Conservation (phyloP, 1,284 basidiomycete genomes). For the Ustilago cynodontis region DNA sequence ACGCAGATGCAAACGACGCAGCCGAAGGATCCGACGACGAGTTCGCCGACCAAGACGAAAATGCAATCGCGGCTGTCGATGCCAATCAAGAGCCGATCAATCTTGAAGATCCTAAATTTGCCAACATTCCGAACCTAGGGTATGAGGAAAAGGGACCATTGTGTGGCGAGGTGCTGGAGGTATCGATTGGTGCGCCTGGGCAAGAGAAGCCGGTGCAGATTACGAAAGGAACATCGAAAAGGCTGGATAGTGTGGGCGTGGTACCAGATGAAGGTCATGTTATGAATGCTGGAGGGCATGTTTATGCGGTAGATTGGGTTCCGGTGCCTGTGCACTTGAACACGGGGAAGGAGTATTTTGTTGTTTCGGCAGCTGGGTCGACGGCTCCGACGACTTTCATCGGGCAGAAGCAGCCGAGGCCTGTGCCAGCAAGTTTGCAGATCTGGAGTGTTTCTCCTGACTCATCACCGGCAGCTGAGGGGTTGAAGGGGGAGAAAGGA, state of each 20-base stretch:
- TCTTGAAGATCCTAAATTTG: conserved; percentile 33
- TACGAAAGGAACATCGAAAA: conserved; percentile 9
- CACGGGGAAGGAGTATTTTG: conserved; percentile 46
- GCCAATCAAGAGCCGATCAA: conserved; percentile 33
- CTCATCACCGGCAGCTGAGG: not conserved
- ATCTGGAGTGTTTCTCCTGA: conserved; percentile 54
- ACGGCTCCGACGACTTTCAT: conserved; percentile 32
- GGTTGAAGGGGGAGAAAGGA: conserved; percentile 12
- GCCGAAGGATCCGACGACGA: conserved; percentile 30
- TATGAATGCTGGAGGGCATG: conserved; percentile 51
- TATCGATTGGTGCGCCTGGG: conserved; percentile 29
- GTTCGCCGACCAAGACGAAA: conserved; percentile 18
- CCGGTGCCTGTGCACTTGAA: conserved; percentile 48
- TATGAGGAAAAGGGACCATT: conserved; percentile 29
- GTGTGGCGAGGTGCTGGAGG: conserved; percentile 25
- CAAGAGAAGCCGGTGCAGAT: conserved; percentile 29
- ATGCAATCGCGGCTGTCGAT: conserved; percentile 17
- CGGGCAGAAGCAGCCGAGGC: conserved; percentile 17
- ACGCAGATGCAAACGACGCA: conserved; percentile 11
- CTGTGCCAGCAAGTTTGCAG: conserved; percentile 36
- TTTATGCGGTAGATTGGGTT: conserved; percentile 55
- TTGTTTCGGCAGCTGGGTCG: conserved; percentile 27
- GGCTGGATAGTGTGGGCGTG: conserved; percentile 35
- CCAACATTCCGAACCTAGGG: conserved; percentile 35
- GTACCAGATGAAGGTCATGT: conserved; percentile 44